Conservation (phyloP, 2,329 filamentous ascomycete genomes). For the Talaromyces piceae region DNA sequence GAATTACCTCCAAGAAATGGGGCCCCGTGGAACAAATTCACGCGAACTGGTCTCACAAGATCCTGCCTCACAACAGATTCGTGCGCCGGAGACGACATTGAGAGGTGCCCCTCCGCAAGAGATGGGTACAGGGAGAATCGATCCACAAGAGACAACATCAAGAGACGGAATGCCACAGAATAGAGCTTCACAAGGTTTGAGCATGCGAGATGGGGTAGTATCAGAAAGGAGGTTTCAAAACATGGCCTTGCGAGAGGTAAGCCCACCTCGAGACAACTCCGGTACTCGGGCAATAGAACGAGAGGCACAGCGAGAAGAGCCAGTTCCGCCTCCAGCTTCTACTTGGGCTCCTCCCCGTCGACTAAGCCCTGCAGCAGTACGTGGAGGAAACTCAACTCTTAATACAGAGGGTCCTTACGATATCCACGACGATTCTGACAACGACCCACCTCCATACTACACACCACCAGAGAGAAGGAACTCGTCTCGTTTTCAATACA, state of each 20-base stretch:
- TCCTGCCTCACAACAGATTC: too few relatives aligned
- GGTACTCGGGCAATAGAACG: background rate
- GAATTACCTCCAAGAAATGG: too few relatives aligned
- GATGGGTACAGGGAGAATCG: too few relatives aligned
- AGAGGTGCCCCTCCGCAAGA: too few relatives aligned
- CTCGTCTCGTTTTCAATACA: constrained; percentile 45
- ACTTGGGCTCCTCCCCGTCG: background rate
- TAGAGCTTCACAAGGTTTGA: too few relatives aligned
- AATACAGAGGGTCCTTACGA: background rate
- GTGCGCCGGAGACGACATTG: too few relatives aligned
- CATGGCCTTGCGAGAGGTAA: background rate
- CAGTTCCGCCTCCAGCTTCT: background rate
- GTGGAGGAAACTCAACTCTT: background rate
- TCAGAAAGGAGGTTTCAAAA: too few relatives aligned
- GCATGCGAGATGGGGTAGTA: too few relatives aligned
- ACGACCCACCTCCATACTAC: constrained; percentile 46
- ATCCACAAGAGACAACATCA: background rate
- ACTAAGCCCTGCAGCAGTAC: constrained; percentile 1
- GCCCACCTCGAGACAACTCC: background rate
- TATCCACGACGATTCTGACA: background rate
- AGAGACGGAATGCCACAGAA: background rate
- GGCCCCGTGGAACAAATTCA: too few relatives aligned
- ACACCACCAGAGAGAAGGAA: constrained; percentile 17
- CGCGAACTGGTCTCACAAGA: too few relatives aligned
- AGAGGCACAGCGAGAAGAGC: background rate